Conservation (phyloP, 1,284 basidiomycete species). For the Boletellus sp. region DNA sequence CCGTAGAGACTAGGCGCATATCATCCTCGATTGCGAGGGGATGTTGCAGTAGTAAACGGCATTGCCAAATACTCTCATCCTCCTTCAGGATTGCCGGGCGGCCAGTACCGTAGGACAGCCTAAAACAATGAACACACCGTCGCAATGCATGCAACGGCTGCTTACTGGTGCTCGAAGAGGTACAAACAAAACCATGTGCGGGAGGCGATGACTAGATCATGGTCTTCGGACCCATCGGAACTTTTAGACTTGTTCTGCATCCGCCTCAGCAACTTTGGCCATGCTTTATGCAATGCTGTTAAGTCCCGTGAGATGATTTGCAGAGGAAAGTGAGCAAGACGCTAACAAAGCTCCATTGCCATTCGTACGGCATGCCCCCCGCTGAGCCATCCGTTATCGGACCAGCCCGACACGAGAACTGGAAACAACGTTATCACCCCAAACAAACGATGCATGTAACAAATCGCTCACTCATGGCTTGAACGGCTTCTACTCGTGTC, state of each 20-base stretch:
- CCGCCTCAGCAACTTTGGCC: slow-evolving; percentile 74
- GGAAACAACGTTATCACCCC: slow-evolving; percentile 5
- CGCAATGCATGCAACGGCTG: slow-evolving; percentile 14
- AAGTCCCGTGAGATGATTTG: slow-evolving; percentile 7
- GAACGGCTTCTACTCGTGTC: slow-evolving; percentile 77
- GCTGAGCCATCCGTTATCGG: slow-evolving; percentile 87
- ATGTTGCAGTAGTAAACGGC: slow-evolving; percentile 78
- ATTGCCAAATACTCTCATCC: slow-evolving; percentile 84
- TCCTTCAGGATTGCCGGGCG: slow-evolving; percentile 88
- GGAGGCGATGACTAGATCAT: slow-evolving; percentile 73
- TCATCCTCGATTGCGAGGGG: slow-evolving; percentile 89
- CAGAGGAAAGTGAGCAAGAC: slow-evolving; percentile 6
- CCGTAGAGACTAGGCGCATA: slow-evolving; percentile 90
- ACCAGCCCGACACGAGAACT: slow-evolving; percentile 89
- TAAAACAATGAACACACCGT: slow-evolving; percentile 25
- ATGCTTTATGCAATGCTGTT: slow-evolving; percentile 83
- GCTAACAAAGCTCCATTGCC: slow-evolving; percentile 84
- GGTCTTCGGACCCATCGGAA: slow-evolving; percentile 60
- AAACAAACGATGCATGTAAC: background rate
- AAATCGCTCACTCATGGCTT: slow-evolving; percentile 77
- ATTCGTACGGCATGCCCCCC: slow-evolving; percentile 90
- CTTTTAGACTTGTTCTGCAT: slow-evolving; percentile 67
- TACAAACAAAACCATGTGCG: slow-evolving; percentile 90
- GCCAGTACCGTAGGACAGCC: slow-evolving; percentile 89
- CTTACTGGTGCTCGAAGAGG: slow-evolving; percentile 88